These are phyloP conservation scores for Pezicula neosporulosa DNA, from an alignment of 2,329 filamentous ascomycete genomes.

Conservation along the genomic window DNA sequence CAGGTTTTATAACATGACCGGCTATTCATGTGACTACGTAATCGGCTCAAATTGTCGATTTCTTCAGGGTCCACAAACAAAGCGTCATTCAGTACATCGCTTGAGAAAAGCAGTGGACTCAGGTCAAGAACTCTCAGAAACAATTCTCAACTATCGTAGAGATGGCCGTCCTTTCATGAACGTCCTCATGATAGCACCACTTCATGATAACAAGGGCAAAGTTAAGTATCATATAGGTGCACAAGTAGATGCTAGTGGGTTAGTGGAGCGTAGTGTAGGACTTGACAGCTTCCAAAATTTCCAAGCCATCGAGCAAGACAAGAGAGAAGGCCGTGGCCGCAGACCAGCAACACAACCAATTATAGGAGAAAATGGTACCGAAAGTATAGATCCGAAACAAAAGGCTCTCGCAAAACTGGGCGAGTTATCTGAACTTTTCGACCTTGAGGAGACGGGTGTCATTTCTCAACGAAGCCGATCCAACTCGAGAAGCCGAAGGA, in stretches of 20 bases:
- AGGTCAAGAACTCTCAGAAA: conserved; percentile 7
- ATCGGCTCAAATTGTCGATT: conserved; percentile 88
- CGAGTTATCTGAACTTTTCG: no score
- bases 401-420: no score
- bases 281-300: conserved; percentile 10
- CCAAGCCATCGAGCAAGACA: not conserved
- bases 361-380: not conserved
- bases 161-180: conserved; percentile 13
- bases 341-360: not conserved
- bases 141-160: conserved; percentile 10
- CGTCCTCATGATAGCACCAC: conserved; percentile 9
- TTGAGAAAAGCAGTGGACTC: conserved; percentile 2
- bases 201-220: conserved; percentile 8
- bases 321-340: not conserved
- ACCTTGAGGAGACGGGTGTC: no score
- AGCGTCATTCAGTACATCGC: conserved; percentile 59
- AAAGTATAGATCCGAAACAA: no score
- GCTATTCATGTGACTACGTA: conserved; percentile 84
- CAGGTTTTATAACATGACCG: conserved; percentile 78
- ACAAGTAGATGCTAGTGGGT: conserved; percentile 9
- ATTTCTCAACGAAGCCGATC: no score
- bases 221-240: conserved; percentile 12
- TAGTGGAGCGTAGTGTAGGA: conserved; percentile 8
- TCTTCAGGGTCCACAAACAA: conserved; percentile 79
- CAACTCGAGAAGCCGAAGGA: not conserved